Evolutionary conservation across 2,329 filamentous ascomycete species (phyloP).

Genomic region (Stemphylium vesicarium): DNA sequence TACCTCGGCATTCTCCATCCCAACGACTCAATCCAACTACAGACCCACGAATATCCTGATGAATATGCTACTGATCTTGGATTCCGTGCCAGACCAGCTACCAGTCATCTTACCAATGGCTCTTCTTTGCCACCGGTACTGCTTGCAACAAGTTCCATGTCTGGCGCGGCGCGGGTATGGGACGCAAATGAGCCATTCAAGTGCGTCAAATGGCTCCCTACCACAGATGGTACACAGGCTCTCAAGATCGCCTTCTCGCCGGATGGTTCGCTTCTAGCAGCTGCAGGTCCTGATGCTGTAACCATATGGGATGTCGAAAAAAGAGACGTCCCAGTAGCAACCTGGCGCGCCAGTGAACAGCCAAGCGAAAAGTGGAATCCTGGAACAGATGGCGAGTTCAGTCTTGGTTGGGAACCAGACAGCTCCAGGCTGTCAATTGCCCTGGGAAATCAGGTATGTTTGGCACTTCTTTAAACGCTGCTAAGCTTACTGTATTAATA

Average conservation of each 20-base stretch:
- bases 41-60: constrained; percentile 43
- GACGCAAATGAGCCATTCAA: constrained; percentile 47
- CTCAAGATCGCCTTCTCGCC: constrained; percentile 55
- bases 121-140: constrained; percentile 33
- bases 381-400: constrained; percentile 42
- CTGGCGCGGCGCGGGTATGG: constrained; percentile 52
- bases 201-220: constrained; percentile 37
- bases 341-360: constrained; percentile 42
- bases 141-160: constrained; percentile 51
- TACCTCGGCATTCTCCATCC: constrained; percentile 47
- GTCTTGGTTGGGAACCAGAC: constrained; percentile 49
- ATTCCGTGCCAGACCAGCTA: constrained; percentile 43
- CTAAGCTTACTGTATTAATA: constrained; percentile 20
- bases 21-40: constrained; percentile 39
- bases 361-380: constrained; percentile 40
- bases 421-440: constrained; percentile 47
- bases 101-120: constrained; percentile 23
- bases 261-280: constrained; percentile 52
- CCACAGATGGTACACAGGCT: constrained; percentile 43
- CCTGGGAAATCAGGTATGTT: constrained; percentile 47
- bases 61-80: constrained; percentile 50
- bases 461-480: background rate
- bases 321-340: constrained; percentile 43
- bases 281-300: constrained; percentile 52
- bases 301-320: constrained; percentile 53